Base-by-base conservation (phyloP, 1,284 basidiomycete genomes). In the Leccinum griseonigrum region DNA sequence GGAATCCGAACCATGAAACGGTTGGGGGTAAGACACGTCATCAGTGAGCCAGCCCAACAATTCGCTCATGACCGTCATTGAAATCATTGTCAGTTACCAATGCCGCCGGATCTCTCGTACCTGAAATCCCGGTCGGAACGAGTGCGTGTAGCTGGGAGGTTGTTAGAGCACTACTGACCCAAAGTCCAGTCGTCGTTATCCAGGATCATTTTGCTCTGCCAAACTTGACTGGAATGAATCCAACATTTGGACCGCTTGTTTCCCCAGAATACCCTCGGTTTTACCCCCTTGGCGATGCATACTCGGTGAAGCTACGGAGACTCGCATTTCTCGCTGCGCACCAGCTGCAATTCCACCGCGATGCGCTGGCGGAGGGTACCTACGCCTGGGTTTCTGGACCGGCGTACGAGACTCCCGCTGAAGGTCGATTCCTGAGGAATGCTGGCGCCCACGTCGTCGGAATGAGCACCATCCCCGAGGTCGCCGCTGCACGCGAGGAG, bases 381-480 rank as follows among this genome's bases (percentile, higher is more conserved):
- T 95, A 95, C 67, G 91, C 91, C 4, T 94, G 92, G 89, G 93
- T 95, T 46, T 82, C 85, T 29, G 91, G 91, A 1, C 92, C 92
- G 1, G 90, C 90, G 4, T 95, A 94, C 73, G 93, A 95, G 75
- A 90, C 90, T 0, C 85, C 90, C 1, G 90, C 90, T 0, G 91
- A 94, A 68, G 91, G 91, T n/a, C 78, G 85, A 51, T 85, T 92
- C 71, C 75, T 94, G 55, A 78, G 90, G 26, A 75, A 75, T n/a
- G 84, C 83, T 1, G 92, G 91, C 4, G 91, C 86, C 3, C 91
- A 93, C 68, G 89, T 93, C 8, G 92, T 94, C 2, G 92, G 92
- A 3, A 94, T 95, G 92, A 92, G 89, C 66, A 95, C 93, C 0
- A 84, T 94, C n/a, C 92, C 92, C 0, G 92, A 95, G 76, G 91